Base-by-base conservation (phyloP, 2,329 filamentous ascomycete species). In the Ilyonectria mors-panacis region DNA sequence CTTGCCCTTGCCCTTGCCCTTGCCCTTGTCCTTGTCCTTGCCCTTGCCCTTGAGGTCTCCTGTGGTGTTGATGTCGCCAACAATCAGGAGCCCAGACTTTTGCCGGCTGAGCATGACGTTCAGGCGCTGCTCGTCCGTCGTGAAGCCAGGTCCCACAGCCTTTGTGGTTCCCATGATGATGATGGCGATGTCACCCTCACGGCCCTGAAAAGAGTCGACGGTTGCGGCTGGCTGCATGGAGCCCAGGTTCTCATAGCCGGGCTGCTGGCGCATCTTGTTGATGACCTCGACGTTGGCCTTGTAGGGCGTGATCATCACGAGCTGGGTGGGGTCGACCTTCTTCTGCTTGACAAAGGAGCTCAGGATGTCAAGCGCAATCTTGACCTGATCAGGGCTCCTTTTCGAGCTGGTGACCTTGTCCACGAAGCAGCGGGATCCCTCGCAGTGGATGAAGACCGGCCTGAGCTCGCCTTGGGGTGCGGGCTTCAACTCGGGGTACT, bases 171-270 rank as follows among this genome's bases (percentile, higher is more conserved):
- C 47, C 15, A 53, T 68, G 23, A 78, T 59, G 17, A 73, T 63
- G 1, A 73, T 51, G 8, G 66, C 48, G 19, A 78, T 69, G 21
- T 74, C 70, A 2, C 30, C 59, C 53, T 78, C 72, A 19, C 61
- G 65, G 9, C 74, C 75, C 42, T 78, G 73, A 50, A 67, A 75
- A 1, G 66, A 68, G 47, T 76, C 70, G 19, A 75, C 59, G 0
- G 70, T 73, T 1, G 55, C 42, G 2, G 70, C 56, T 0, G 66
- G 44, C 2, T 48, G 58, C 42, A 76, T 69, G 5, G 8, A 26
- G 0, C 19, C 13, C n/a, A 77, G 64, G 7, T 9, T 28, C 13
- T 48, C 37, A 48, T 70, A 72, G 28, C 65, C 13, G 1, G 60
- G 56, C 6, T 23, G 3, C 47, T 65, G 70, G 37, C 60, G 57